Percentiles rank a stretch among this genome's conserved stretches.
Conservation (phyloP, 148 eudicot genomes). For the Camellia granthamiana region DNA sequence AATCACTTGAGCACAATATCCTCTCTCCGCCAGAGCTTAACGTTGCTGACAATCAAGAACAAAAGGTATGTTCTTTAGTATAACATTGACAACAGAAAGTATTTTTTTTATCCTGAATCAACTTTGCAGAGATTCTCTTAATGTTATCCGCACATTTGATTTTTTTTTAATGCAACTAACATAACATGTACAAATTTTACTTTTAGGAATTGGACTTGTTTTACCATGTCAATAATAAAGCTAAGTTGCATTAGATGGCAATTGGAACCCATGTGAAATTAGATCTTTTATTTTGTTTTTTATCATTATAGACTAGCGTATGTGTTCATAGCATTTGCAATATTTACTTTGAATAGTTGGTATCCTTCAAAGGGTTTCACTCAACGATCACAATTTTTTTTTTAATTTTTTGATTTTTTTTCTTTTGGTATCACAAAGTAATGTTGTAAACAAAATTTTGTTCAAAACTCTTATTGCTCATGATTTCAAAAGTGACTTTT, state of each 20-base stretch:
- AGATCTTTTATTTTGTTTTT: not conserved
- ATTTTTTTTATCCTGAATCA: not conserved
- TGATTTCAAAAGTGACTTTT: not conserved
- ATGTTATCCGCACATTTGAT: not conserved
- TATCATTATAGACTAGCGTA: not conserved
- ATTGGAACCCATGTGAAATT: not conserved
- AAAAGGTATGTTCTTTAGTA: constrained; percentile 37
- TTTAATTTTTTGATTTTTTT: no score
- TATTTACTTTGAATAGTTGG: not conserved
- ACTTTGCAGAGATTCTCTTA: constrained; percentile 5
- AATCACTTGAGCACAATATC: constrained; percentile 60
- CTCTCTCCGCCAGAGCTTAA: constrained; percentile 37
- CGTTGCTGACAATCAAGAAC: constrained; percentile 21
- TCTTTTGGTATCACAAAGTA: no score
- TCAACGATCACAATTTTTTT: not conserved
- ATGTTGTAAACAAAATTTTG: no score
- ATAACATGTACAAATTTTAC: not conserved
- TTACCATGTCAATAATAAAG: not conserved
- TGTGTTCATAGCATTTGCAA: not conserved
- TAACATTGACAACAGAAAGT: not conserved
- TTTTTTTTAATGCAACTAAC: not conserved
- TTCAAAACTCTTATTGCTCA: no score
- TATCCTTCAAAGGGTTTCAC: constrained; percentile 3
- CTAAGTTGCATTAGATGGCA: not conserved
- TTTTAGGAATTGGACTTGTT: not conserved